Evolutionary conservation across 352 stramenopile species (phyloP).

Genomic region (Phytopythium oedochilum): DNA sequence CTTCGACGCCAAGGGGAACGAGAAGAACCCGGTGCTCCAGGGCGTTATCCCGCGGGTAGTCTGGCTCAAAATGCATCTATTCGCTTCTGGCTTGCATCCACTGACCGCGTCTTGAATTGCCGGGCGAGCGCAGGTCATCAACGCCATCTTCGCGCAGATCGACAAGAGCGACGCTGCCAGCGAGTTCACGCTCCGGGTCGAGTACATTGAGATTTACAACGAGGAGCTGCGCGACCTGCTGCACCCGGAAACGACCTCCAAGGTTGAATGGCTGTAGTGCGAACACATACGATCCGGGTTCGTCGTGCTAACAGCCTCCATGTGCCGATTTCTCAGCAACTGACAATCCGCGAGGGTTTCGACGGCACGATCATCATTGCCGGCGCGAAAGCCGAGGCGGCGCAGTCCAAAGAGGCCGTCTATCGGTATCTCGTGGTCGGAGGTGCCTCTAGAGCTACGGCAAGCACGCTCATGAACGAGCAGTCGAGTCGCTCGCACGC

Average conservation of each 20-base stretch:
- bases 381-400: slow-evolving; percentile 79
- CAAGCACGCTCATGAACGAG: slow-evolving; percentile 89
- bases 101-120: neutral
- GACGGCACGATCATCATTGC: slow-evolving; percentile 78
- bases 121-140: slow-evolving; percentile 36
- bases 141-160: slow-evolving; percentile 67
- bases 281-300: no score
- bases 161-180: slow-evolving; percentile 24
- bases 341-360: slow-evolving; percentile 74
- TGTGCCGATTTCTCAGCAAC: no score
- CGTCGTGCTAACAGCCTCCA: no score
- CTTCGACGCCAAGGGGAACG: slow-evolving; percentile 39
- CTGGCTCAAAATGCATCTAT: neutral
- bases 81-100: slow-evolving; percentile 1
- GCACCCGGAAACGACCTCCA: slow-evolving; percentile 68
- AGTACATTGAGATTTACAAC: slow-evolving; percentile 99
- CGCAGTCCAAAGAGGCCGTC: slow-evolving; percentile 74
- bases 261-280: no score
- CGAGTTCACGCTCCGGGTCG: slow-evolving; percentile 90
- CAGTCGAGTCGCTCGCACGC: slow-evolving; percentile 88
- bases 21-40: slow-evolving; percentile 52
- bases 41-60: slow-evolving; percentile 86
- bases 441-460: slow-evolving; percentile 71
- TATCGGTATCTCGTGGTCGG: slow-evolving; percentile 79
- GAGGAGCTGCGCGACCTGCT: slow-evolving; percentile 96